Evolutionary conservation across 441 rosid genomes (phyloP).

Genomic region (Corymbia calophylla): DNA sequence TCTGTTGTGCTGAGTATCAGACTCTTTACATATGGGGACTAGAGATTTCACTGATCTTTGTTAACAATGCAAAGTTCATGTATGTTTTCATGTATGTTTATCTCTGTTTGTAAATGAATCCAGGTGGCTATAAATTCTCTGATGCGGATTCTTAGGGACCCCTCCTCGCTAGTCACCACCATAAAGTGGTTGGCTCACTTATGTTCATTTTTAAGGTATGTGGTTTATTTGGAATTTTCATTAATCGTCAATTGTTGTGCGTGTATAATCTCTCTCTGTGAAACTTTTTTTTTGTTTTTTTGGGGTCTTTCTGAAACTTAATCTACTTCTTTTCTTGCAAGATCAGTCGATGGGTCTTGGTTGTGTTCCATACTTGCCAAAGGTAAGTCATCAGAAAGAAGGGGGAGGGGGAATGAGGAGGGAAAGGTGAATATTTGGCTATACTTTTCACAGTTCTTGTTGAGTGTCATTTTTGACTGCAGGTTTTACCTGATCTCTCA

Average conservation of each 20-base stretch:
- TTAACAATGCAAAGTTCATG: not conserved
- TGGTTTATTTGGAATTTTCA: not conserved
- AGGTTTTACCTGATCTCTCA: conserved; percentile 99
- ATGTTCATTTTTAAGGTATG: conserved; percentile 97
- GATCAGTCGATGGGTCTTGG: conserved; percentile 99
- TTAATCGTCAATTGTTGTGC: not conserved
- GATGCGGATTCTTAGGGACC: conserved; percentile 98
- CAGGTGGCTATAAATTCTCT: conserved; percentile 99
- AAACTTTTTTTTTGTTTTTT: too few relatives aligned
- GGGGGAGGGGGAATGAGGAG: not conserved
- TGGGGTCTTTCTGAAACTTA: not conserved
- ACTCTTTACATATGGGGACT: not conserved
- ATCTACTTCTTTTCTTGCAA: conserved; percentile 26
- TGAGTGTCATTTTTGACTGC: conserved; percentile 3
- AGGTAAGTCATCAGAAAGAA: conserved; percentile 44
- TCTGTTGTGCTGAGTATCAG: not conserved
- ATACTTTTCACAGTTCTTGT: not conserved
- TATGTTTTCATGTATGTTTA: not conserved
- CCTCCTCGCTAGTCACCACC: conserved; percentile 99
- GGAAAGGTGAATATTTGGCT: not conserved
- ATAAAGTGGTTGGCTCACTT: conserved; percentile 97
- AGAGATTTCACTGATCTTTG: not conserved
- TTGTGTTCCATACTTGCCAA: conserved; percentile 96
- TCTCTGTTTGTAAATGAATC: conserved; percentile 1
- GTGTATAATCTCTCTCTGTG: not conserved